Percentiles rank a stretch among this genome's conserved stretches.
These are phyloP conservation scores for Alternaria metachromatica DNA, from an alignment of 2,329 filamentous ascomycete species.

Conservation along the genomic window DNA sequence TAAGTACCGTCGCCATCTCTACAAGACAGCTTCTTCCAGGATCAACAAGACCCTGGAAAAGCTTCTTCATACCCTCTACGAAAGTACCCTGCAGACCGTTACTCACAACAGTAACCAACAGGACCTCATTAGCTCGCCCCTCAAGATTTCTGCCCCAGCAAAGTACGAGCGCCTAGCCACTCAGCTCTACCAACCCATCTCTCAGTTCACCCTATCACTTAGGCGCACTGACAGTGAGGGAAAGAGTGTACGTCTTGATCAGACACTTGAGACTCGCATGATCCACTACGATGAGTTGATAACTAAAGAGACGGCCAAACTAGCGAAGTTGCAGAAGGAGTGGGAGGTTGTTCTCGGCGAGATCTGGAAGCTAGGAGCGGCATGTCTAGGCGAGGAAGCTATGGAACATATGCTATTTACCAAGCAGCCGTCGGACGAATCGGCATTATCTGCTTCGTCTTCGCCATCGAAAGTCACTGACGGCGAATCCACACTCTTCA, in stretches of 20 bases:
- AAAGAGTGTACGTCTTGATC: conserved; percentile 8
- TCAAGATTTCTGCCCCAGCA: conserved; percentile 23
- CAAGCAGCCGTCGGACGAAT: background rate
- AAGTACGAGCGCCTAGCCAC: conserved; percentile 25
- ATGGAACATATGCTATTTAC: conserved; percentile 30
- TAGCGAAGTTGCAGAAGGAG: conserved; percentile 27
- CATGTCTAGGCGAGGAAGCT: conserved; percentile 27
- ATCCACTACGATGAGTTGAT: conserved; percentile 26
- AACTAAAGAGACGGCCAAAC: conserved; percentile 21
- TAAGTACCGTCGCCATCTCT: conserved; percentile 36
- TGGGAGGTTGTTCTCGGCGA: conserved; percentile 40
- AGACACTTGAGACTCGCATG: conserved; percentile 29
- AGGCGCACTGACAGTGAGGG: conserved; percentile 16
- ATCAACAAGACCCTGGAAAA: conserved; percentile 30
- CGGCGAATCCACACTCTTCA: conserved; percentile 23
- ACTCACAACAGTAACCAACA: conserved; percentile 7
- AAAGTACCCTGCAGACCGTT: conserved; percentile 20
- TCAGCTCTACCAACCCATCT: conserved; percentile 30
- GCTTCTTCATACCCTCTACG: conserved; percentile 17
- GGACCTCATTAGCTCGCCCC: conserved; percentile 1
- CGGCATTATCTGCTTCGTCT: background rate
- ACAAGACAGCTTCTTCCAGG: conserved; percentile 18
- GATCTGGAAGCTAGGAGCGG: conserved; percentile 37
- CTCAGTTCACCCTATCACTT: conserved; percentile 19
- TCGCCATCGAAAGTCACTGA: conserved; percentile 5